Base-by-base conservation (phyloP, 2,329 filamentous ascomycete species). In the Shiraia sp. region DNA sequence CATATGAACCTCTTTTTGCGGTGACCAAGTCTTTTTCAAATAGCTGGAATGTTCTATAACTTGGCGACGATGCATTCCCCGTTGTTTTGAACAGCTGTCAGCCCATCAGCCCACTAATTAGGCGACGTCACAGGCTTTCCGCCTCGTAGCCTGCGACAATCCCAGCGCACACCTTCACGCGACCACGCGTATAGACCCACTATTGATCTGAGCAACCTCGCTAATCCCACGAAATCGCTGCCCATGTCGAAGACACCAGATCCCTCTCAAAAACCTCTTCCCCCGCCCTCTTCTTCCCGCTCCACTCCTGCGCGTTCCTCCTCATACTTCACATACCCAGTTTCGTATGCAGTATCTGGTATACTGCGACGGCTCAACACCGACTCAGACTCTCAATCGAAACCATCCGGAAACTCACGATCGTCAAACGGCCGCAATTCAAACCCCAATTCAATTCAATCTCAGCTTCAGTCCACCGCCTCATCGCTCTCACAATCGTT, bases 301-400 rank as follows among this genome's bases (percentile, higher is more conserved):
- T 35, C 37, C 24, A 49, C 51, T 17, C 47, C 55, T 12, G 46
- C 50, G 32, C 57, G 57, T 40, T 63, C 68, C 41, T 64, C 68
- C 15, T 72, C 67, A 30, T 77, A 76, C 59, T 75, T 78, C 55
- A 72, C 73, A 33, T 75, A 75, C 47, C 75, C 76, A 12, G 68
- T 78, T 31, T 65, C 72, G 25, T 76, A 77, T 59, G 75, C 74
- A 27, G 65, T 76, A 28, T 68, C 69, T 23, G 72, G 73, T 36
- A 67, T 79, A 19, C 63, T 75, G 14, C 71, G 76, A 15, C 70
- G 76, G 30, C 63, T 79, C 30, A 72, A 71, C 37, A 63, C 69
- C 48, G 76, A 78, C 50, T 63, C 72, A 10, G 48, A 44, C 15
- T 37, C 51, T 14, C 45, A 44, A 12, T 40, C 40, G 5, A 40